Evolutionary conservation across 129 eudicot species (phyloP), one percentile per base, ranked within the genome.

Genomic region (Flaveria brownii): DNA sequence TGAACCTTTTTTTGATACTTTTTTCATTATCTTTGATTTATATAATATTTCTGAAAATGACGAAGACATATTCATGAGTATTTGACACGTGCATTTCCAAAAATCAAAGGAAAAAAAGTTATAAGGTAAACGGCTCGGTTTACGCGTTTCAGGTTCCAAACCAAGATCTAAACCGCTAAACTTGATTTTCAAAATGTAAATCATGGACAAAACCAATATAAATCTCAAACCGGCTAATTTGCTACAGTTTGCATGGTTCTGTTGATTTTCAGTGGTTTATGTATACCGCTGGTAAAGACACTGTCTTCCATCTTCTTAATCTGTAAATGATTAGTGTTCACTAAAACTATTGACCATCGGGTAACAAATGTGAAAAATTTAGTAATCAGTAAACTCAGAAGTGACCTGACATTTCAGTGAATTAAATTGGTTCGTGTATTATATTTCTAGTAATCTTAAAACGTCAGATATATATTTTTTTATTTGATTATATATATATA

Each of bases 371-470:
- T 43, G 1, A 49, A 49, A 49, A 49, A 49, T 12, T 12, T 13
- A 4, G n/a, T 12, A 4, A 49, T 12, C 3, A 49, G 54, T 49
- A 11, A 13, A 49, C 5, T 16, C 11, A 6, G 39, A 41, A 9
- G 13, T 13, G 52, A 16, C 57, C 57, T 15, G 15, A 51, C 20
- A 51, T 51, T 51, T 51, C 20, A 47, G 16, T 33, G 3, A 3
- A 33, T 33, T 46, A 60, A 25, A 63, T 64, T 17, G 67, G 73
- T 64, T 49, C 54, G 22, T 52, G 22, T 72, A 71, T 28, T 49
- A 66, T 52, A 20, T 66, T 9, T 39, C 55, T 1, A 5, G 55
- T 74, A n/a, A 42, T 68, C 39, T 33, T 13, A 39, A 9, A 55
- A 23, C 10, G 33, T 47, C 9, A n/a, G 39, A 23, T 63, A 43